phyloP scores from a whole-genome alignment of 371 early-diverging fungal genomes.

The Apophysomyces ossiformis region DNA sequence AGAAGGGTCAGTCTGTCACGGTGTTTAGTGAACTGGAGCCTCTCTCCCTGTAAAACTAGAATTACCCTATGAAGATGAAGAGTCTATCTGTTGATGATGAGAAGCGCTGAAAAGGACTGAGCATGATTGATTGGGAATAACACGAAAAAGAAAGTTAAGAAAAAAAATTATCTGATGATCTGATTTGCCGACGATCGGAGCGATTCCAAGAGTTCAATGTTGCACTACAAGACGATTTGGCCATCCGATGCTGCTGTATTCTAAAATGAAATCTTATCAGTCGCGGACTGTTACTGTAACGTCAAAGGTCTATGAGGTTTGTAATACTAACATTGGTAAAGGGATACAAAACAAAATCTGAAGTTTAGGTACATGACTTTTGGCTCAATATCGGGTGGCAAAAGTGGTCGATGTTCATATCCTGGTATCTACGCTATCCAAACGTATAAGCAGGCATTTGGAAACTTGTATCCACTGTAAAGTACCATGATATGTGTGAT shows the following conservation, averaged over 20 bases:
- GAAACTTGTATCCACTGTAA: too few species aligned
- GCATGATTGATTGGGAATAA: neutral
- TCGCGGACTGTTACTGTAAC: too few species aligned
- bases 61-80: neutral
- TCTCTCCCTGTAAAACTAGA: neutral
- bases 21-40: neutral
- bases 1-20: neutral
- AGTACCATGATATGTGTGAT: too few species aligned
- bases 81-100: neutral
- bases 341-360: too few species aligned
- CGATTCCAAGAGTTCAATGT: neutral
- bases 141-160: neutral
- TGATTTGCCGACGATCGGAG: conserved; percentile 8
- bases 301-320: neutral
- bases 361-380: too few species aligned
- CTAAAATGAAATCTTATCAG: too few species aligned
- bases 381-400: too few species aligned
- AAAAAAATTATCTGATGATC: conserved; percentile 5
- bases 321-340: neutral
- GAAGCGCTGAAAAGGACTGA: neutral
- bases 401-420: too few species aligned
- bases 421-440: too few species aligned
- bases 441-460: too few species aligned
- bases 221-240: neutral
- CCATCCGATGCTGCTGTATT: too few species aligned